These are phyloP conservation scores for Fusarium secorum DNA, from an alignment of 2,329 filamentous ascomycete species.

Conservation along the genomic window DNA sequence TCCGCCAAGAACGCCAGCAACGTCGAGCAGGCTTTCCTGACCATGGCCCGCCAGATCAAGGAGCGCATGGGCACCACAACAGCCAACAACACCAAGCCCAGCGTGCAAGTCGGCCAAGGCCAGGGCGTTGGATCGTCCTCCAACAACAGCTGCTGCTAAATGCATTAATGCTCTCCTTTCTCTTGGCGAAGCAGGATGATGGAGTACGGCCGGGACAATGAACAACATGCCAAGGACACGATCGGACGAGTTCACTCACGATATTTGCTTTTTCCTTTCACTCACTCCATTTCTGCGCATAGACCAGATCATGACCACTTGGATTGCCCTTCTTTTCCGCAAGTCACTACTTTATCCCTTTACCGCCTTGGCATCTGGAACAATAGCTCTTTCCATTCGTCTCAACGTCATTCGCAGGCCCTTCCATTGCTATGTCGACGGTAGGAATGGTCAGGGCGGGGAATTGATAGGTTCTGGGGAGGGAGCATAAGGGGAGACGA, in stretches of 20 bases:
- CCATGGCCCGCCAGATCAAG: conserved; percentile 99
- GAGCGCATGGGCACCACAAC: conserved; percentile 98
- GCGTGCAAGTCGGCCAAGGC: conserved; percentile 93
- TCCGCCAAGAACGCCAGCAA: conserved; percentile 99
- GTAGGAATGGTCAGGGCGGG: conserved; percentile 5
- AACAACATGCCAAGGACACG: conserved; percentile 42
- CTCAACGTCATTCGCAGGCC: conserved; percentile 17
- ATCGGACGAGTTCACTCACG: conserved; percentile 44
- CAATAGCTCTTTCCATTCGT: conserved; percentile 15
- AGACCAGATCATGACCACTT: conserved; percentile 49
- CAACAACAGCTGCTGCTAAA: conserved; percentile 90
- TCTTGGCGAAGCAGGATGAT: conserved; percentile 41
- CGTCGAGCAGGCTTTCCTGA: conserved; percentile 99
- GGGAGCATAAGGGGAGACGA: conserved; percentile 9
- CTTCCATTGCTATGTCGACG: conserved; percentile 6
- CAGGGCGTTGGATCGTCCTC: conserved; percentile 91
- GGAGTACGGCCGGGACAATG: conserved; percentile 40
- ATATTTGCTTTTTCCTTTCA: conserved; percentile 40
- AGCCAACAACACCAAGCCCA: conserved; percentile 97
- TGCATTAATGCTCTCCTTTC: conserved; percentile 27
- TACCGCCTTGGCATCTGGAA: conserved; percentile 32
- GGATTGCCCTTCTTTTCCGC: conserved; percentile 41
- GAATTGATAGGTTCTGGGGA: conserved; percentile 21
- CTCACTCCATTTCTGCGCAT: conserved; percentile 45
- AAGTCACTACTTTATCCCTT: conserved; percentile 22